phyloP scores from a whole-genome alignment of 345 rosid species.

The Populus alba region DNA sequence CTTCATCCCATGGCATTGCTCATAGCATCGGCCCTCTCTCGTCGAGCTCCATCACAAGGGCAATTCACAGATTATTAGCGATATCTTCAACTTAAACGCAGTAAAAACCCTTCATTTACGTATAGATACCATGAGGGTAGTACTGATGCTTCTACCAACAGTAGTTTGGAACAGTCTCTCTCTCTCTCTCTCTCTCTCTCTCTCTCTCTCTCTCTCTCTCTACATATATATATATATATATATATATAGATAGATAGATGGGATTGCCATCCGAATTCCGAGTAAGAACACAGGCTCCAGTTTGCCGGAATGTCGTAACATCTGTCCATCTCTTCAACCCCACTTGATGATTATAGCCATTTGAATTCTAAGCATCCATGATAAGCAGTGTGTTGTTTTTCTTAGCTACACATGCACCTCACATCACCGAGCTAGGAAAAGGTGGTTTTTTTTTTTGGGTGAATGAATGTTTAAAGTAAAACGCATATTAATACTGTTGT shows the following conservation, averaged over 20 bases:
- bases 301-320: background rate
- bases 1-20: background rate
- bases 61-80: too few species aligned
- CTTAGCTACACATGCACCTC: background rate
- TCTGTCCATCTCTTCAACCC: background rate
- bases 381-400: background rate
- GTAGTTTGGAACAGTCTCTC: too few species aligned
- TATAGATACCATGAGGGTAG: too few species aligned
- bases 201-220: too few species aligned
- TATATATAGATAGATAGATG: too few species aligned
- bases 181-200: too few species aligned
- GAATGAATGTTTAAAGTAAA: background rate
- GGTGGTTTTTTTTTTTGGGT: background rate
- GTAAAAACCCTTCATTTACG: too few species aligned
- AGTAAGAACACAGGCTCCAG: background rate
- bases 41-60: background rate
- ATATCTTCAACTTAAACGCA: too few species aligned
- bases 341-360: background rate
- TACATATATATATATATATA: too few species aligned
- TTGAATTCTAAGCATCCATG: background rate
- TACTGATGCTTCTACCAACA: too few species aligned
- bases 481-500: background rate
- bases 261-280: too few species aligned
- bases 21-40: too few species aligned
- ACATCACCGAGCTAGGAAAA: background rate